Evolutionary conservation across 1,284 basidiomycete species (phyloP).

Genomic region (Ceratobasidium papillatum): DNA sequence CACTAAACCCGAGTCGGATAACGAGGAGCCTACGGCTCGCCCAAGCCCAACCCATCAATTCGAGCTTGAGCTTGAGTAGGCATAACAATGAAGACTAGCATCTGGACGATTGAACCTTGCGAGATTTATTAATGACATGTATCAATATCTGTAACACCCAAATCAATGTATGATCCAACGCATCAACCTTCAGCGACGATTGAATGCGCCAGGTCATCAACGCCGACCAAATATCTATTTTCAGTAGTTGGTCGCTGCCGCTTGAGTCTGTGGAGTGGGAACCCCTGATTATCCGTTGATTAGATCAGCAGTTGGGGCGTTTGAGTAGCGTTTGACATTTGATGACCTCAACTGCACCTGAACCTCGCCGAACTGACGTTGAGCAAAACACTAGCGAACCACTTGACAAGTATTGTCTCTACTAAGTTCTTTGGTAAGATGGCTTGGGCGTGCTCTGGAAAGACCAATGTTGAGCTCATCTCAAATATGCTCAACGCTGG

Average conservation of each 20-base stretch:
- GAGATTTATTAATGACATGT: conserved; percentile 25
- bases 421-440: conserved; percentile 53
- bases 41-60: conserved; percentile 27
- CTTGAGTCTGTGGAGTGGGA: conserved; percentile 1
- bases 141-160: conserved; percentile 31
- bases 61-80: conserved; percentile 36
- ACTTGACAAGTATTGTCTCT: not conserved
- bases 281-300: not conserved
- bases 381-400: not conserved
- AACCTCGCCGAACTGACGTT: not conserved
- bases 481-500: conserved; percentile 65
- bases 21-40: conserved; percentile 16
- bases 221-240: not conserved
- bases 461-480: conserved; percentile 75
- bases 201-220: not conserved
- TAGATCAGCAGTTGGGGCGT: conserved; percentile 8
- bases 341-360: conserved; percentile 13
- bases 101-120: conserved; percentile 10
- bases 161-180: conserved; percentile 28
- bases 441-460: conserved; percentile 83
- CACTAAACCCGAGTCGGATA: conserved; percentile 23
- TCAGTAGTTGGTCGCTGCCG: not conserved
- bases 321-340: not conserved
- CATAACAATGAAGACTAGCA: not conserved
- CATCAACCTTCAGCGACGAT: not conserved